Base-by-base conservation (phyloP, 108 stramenopile genomes). In the Fragilaria radians region DNA sequence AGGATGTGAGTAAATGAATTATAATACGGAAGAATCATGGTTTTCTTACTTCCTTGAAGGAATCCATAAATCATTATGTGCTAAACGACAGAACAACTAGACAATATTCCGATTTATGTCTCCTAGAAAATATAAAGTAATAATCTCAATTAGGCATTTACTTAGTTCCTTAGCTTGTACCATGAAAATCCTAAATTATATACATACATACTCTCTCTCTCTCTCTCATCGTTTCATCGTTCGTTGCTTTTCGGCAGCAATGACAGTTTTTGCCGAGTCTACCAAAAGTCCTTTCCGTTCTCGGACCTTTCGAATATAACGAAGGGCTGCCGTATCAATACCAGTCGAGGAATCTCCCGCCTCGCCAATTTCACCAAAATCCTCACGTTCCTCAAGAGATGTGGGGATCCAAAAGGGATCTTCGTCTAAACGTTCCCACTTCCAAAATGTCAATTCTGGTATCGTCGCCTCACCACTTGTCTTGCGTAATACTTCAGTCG, bases 401-500 rank as follows among this genome's bases (percentile, higher is more conserved):
- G 87, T 87, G 26, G 95, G 95, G 53, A 88, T 86, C 95, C 95
- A 95, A 74, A 95, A 95, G 7, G 95, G 95, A 58, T 95, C 95
- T 68, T 82, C 79, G 17, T 87, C 84, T 5, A 93, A 64, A 22
- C 79, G 62, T 60, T 82, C 82, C 89, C 89, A 95, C 54, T 93
- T 86, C 18, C 70, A 76, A 66, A 95, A 95, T 1, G 77, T 79
- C 19, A 95, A 54, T 62, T 93, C 87, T 17, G 95, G 91, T 11
- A 89, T 89, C 4, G 89, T 95, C 24, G 89, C 91, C 65, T 91
- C 86, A 1, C 95, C 95, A 54, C 88, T 89, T 0, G 86, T 81
- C 54, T 86, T 80, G 31, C 81, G 77, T 27, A 89, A 71, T 4
- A 95, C 75, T 66, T 93, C 89, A 1, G 84, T 79, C 19, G 88